Evolutionary conservation across 805 yeast genomes (phyloP), one percentile per base, ranked within the genome.

Genomic region (Kuraishia piskuri): DNA sequence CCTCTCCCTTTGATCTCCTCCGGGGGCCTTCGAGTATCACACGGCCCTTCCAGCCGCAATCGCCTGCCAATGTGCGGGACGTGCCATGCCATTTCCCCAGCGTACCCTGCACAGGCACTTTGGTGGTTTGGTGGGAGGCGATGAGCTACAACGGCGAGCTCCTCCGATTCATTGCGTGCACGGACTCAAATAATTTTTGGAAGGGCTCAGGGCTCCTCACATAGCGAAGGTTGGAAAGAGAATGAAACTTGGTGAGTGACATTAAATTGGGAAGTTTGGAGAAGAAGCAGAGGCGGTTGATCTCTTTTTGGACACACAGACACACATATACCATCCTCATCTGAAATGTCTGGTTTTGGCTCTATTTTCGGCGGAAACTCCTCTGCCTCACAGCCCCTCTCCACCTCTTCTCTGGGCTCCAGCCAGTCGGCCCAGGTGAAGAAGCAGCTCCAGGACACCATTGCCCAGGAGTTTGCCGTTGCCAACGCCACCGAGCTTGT

Each of bases 401-500:
- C 53, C 20, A 24, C 53, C 14, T 46, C 50, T 9, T 24, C 44
- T 22, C 22, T 50, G 20, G 40, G 46, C 46, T 25, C 53, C 2
- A 21, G 58, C 9, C 66, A 66, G 46, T 60, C 77, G 6, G 72
- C 74, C 52, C 75, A 78, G 57, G 60, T 84, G 55, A 84, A 85
- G 63, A 77, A 79, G 24, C 80, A 83, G 63, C 69, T 90, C 53
- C 86, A 88, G 67, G 73, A 75, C 20, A 88, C 86, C 63, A 83
- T 91, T 54, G 75, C 84, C 46, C 87, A 83, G 66, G 97, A 91
- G 64, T 74, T 91, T 57, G 96, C 96, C 1, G 80, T 89, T n/a
- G 94, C 91, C 20, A 88, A 90, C 68, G 97, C 96, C 37, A 85
- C 92, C 1, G 91, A 88, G 62, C 74, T 91, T 53, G 95, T 90